phyloP scores from a whole-genome alignment of 192 early-diverging fungal species.

The Coemansia sp. region DNA sequence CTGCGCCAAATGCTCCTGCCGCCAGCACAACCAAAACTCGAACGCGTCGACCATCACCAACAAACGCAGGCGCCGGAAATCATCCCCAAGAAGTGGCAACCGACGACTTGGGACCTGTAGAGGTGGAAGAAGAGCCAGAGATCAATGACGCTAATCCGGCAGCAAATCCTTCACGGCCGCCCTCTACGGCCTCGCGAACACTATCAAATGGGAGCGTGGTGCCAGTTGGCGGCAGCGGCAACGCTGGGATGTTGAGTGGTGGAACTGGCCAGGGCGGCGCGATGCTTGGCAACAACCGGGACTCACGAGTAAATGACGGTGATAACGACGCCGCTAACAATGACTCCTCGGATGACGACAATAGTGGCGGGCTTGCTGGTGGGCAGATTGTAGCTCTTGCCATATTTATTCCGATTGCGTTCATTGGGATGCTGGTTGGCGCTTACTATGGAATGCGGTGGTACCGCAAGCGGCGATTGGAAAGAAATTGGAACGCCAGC shows the following conservation, averaged over 20 bases:
- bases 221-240: background rate
- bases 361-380: background rate
- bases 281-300: background rate
- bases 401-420: constrained; percentile 9
- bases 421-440: constrained; percentile 23
- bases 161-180: background rate
- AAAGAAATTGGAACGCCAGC: constrained; percentile 24
- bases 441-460: constrained; percentile 23
- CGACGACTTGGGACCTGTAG: background rate
- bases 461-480: constrained; percentile 23
- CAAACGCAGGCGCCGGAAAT: background rate
- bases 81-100: background rate
- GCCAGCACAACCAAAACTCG: background rate
- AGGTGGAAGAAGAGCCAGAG: background rate
- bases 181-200: background rate
- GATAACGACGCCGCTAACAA: background rate
- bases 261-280: background rate
- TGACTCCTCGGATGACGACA: background rate
- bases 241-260: background rate
- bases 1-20: background rate
- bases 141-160: background rate
- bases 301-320: background rate
- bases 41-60: background rate
- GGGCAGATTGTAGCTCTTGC: constrained; percentile 28
- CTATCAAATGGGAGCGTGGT: background rate